A percentile compares a stretch with the other conserved stretches of the same genome.
phyloP scores from a whole-genome alignment of 1,284 basidiomycete species.

The Malassezia sp. region DNA sequence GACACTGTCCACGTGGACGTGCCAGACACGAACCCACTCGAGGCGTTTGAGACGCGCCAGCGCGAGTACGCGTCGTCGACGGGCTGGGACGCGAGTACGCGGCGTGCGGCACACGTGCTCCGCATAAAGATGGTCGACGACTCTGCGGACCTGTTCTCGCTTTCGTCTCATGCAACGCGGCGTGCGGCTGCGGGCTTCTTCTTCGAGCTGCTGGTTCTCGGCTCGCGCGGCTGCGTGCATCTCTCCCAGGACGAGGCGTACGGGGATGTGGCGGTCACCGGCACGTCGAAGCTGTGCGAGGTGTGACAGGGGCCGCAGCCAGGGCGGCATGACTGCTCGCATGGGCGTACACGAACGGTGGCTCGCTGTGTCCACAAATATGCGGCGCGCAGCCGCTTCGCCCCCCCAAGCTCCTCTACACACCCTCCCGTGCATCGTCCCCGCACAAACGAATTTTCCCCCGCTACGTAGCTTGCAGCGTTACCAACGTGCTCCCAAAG shows the following conservation, averaged over 20 bases:
- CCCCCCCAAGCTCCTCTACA: no score
- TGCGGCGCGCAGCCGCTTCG: no score
- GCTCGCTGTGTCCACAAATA: no score
- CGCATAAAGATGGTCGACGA: conserved; percentile 29
- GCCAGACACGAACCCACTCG: conserved; percentile 66
- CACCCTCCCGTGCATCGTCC: no score
- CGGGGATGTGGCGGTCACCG: conserved; percentile 71
- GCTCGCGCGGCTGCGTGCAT: conserved; percentile 77
- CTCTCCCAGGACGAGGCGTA: conserved; percentile 61
- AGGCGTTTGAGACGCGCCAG: conserved; percentile 63
- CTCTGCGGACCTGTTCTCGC: conserved; percentile 54
- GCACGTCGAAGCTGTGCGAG: conserved; percentile 62
- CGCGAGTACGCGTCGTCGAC: conserved; percentile 43
- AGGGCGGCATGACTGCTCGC: no score
- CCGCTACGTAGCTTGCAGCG: neutral
- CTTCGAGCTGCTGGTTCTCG: conserved; percentile 87
- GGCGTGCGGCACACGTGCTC: conserved; percentile 21
- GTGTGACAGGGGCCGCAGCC: no score
- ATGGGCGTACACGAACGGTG: no score
- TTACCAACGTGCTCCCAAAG: conserved; percentile 7
- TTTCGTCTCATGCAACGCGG: conserved; percentile 69
- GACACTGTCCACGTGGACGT: conserved; percentile 52
- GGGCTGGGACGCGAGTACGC: conserved; percentile 48
- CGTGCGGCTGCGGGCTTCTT: conserved; percentile 90
- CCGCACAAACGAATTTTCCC: no score